These are phyloP conservation scores for Diaporthe ampelina DNA, from an alignment of 2,329 filamentous ascomycete species.

Conservation along the genomic window DNA sequence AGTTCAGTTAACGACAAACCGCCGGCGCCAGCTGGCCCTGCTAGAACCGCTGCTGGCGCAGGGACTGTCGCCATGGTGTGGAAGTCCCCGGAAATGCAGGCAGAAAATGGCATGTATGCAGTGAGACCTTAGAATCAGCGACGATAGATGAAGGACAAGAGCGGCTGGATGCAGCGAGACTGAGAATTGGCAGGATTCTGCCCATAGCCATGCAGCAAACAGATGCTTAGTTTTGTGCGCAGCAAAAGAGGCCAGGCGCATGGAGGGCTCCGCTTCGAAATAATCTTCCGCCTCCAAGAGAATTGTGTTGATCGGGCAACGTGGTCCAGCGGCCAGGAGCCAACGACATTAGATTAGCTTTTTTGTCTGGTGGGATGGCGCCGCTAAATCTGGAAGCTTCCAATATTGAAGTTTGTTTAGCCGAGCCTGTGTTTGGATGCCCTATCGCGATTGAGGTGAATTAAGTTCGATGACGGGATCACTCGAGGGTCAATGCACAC, in stretches of 20 bases:
- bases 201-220: background rate
- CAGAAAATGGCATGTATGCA: background rate
- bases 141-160: too few species aligned
- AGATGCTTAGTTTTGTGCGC: background rate
- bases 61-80: background rate
- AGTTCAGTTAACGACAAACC: background rate
- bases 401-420: background rate
- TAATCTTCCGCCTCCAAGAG: too few species aligned
- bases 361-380: background rate
- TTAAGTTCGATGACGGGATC: constrained; percentile 16
- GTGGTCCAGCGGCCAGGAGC: too few species aligned
- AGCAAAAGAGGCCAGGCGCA: background rate
- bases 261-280: background rate
- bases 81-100: background rate
- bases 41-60: background rate
- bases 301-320: too few species aligned
- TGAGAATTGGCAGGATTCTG: too few species aligned
- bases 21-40: background rate
- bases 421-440: background rate
- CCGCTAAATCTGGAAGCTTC: background rate
- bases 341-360: background rate
- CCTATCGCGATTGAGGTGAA: background rate
- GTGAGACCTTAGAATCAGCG: background rate
- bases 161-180: too few species aligned
- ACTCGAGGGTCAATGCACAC: background rate